Conservation (phyloP, 2,329 filamentous ascomycete genomes). For the Monilinia vaccinii-corymbosi region DNA sequence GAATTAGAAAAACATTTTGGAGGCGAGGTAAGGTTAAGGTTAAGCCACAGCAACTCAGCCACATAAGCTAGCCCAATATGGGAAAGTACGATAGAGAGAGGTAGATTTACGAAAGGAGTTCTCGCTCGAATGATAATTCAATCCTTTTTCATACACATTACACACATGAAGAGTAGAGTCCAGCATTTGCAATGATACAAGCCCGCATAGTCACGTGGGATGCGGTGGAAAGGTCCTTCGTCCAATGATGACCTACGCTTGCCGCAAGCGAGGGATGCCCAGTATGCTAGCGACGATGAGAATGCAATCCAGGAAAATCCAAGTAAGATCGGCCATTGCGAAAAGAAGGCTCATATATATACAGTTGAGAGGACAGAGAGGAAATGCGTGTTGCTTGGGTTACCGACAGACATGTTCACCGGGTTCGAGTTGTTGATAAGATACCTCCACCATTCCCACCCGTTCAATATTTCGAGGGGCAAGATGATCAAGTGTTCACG, state of each 20-base stretch:
- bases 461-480: constrained; percentile 21
- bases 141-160: too few relatives aligned
- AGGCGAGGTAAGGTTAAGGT: not conserved
- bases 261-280: constrained; percentile 1
- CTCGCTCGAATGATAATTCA: too few relatives aligned
- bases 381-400: constrained; percentile 31
- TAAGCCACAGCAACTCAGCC: not conserved
- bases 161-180: too few relatives aligned
- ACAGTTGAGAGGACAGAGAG: constrained; percentile 24
- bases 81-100: not conserved
- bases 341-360: constrained; percentile 19
- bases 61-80: not conserved
- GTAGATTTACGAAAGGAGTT: not conserved
- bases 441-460: constrained; percentile 17
- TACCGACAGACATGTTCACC: constrained; percentile 31
- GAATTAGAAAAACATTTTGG: not conserved
- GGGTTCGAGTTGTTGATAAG: constrained; percentile 24
- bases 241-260: constrained; percentile 18
- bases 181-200: too few relatives aligned
- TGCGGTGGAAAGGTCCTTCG: not conserved
- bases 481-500: constrained; percentile 20
- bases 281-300: constrained; percentile 9
- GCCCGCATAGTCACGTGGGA: not conserved
- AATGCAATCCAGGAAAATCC: constrained; percentile 13
- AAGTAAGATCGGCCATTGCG: constrained; percentile 11